Percentiles rank a stretch among this genome's conserved stretches.
phyloP scores from a whole-genome alignment of 208 protist genomes.

The Trypanosomatidae sp. region DNA sequence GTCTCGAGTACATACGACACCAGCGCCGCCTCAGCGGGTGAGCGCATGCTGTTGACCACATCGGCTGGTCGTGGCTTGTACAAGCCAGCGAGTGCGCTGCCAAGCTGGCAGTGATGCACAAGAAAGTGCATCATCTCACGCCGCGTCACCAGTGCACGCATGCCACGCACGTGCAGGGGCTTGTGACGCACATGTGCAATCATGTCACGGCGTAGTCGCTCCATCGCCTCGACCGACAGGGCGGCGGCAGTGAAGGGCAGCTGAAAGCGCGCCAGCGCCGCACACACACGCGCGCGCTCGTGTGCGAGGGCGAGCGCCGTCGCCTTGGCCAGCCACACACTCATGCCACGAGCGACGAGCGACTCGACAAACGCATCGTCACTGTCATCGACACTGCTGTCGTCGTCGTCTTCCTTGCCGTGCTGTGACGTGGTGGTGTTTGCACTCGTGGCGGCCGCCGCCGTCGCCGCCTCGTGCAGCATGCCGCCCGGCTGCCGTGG shows the following conservation, averaged over 20 bases:
- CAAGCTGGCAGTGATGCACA: slow-evolving; percentile 2
- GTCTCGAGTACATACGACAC: slow-evolving; percentile 36
- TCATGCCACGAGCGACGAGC: no score
- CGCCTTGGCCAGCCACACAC: slow-evolving; percentile 37
- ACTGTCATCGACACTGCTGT: no score
- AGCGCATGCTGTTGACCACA: slow-evolving; percentile 43
- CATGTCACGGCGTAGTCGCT: slow-evolving; percentile 21
- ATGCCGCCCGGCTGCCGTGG: no score
- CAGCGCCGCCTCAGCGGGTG: slow-evolving; percentile 49
- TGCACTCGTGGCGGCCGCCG: no score
- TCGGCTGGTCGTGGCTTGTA: slow-evolving; percentile 3
- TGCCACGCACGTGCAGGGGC: no score
- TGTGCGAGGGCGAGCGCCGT: slow-evolving; percentile 27
- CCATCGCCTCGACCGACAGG: slow-evolving; percentile 30
- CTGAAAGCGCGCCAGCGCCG: slow-evolving; percentile 18
- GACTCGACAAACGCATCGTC: no score
- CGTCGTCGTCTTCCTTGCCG: no score
- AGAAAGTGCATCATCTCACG: slow-evolving; percentile 9
- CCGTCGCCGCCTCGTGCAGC: no score
- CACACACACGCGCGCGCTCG: slow-evolving; percentile 14
- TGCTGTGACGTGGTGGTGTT: no score
- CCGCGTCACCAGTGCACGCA: no score
- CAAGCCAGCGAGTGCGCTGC: background rate
- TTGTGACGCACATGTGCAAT: slow-evolving; percentile 16
- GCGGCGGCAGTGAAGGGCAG: slow-evolving; percentile 24